Base-by-base conservation (phyloP, 352 stramenopile species). In the Phytophthora sansomeana region DNA sequence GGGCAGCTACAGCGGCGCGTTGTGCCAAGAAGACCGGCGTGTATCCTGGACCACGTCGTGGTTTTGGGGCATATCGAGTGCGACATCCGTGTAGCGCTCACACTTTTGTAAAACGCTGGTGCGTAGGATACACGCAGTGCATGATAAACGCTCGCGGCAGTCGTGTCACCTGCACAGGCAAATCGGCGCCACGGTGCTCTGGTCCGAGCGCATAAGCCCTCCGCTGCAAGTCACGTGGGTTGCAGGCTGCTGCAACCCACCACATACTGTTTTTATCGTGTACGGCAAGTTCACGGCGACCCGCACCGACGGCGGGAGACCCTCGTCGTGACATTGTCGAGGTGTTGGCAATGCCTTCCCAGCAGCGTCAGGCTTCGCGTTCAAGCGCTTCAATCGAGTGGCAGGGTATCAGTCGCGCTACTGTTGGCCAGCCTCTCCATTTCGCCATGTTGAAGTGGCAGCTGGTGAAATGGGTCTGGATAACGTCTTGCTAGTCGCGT, bases 401-500 rank as follows among this genome's bases (percentile, higher is more conserved):
- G 33, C 6, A 10, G 7, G 13, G 3, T n/a, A 53, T 59, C 58
- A 36, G 29, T 41, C 9, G n/a, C n/a, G n/a, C n/a, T n/a, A n/a
- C n/a, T 19, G 13, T 35, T 26, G 39, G 28, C 42, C 16, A 43
- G 16, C 51, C 51, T 68, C 51, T 63, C 26, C 60, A 63, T 50
- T 68, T 68, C 60, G 43, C 35, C 41, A 14, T 9, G 51, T 68
- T 38, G 51, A n/a, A 13, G 30, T 8, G 10, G 41, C 56, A 42
- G 56, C 33, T 64, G 35, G 56, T 10, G 44, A 57, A 64, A 57
- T 62, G 11, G 24, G 47, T 17, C 16, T 24, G 16, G 28, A 36
- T 46, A 46, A 24, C 36, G 21, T 68, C 47, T 68, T 68, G 60
- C 52, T 68, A 68, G 60, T 68, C 60, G 60, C 60, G 44, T 44